Evolutionary conservation across 139 green algal species (phyloP), one percentile per base, ranked within the genome.

Genomic region (Yamagishiella unicocca): DNA sequence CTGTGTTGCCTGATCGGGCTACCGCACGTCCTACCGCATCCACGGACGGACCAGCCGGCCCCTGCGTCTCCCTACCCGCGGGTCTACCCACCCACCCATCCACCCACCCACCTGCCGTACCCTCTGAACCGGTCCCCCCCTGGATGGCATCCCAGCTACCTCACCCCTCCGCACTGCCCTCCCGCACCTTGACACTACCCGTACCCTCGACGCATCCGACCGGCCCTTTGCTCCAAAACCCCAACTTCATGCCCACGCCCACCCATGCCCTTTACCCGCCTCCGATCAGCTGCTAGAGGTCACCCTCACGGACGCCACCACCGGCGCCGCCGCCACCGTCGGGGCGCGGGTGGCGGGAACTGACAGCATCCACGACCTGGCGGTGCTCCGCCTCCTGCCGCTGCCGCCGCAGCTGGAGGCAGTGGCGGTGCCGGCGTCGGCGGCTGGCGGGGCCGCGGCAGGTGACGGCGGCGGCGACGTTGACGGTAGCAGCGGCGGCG

Each of bases 321-420:
- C 2, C 9, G 38, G 55, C 50, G 58, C 38, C 55, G 24, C 40
- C 74, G 61, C 21, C 29, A 38, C 84, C n/a, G 84, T 87, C 35
- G 21, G 24, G 22, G 91, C 90, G 3, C 68, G 17, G 0, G 61
- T 94, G 29, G 62, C 90, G 8, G 88, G 84, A 77, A 90, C 67
- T 53, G 91, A 94, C 54, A 73, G 88, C 25, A 50, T 89, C 58
- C 88, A 93, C 70, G 92, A 95, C 89, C 79, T 95, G 53, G 92
- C 92, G 27, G 92, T 95, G 45, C 80, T 95, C 45, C 53, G 70
- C 35, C 81, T 94, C 6, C 38, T 54, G 40, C 58, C 50, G 40
- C 38, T 29, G 40, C 24, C 35, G 55, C 58, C 42, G 68, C 35
- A 68, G 35, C 53, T 73, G 55, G 21, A 27, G 55, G 21, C 19